Evolutionary conservation across 2,329 filamentous ascomycete genomes (phyloP).

Genomic region (Botryosphaeria dothidea): DNA sequence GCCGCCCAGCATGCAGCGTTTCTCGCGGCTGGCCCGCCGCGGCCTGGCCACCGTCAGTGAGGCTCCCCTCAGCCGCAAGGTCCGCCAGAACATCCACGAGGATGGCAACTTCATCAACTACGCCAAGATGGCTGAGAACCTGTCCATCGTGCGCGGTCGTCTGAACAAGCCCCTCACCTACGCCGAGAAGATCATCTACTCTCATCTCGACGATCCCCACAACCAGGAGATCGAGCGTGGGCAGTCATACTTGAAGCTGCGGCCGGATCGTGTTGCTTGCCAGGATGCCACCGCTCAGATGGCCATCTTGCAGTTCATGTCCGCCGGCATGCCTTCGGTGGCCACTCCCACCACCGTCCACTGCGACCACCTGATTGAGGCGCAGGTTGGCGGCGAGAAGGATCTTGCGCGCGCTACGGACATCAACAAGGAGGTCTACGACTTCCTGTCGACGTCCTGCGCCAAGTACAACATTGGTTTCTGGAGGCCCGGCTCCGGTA

Average conservation of each 20-base stretch:
- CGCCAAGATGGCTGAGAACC: slow-evolving; percentile 97
- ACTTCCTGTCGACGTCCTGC: slow-evolving; percentile 90
- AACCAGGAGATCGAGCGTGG: slow-evolving; percentile 96
- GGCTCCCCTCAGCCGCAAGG: slow-evolving; percentile 88
- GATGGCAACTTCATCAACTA: slow-evolving; percentile 98
- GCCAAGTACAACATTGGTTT: slow-evolving; percentile 99
- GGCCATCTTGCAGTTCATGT: slow-evolving; percentile 99
- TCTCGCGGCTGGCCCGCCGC: slow-evolving; percentile 66
- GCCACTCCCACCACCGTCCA: slow-evolving; percentile 95
- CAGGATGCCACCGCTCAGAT: slow-evolving; percentile 99
- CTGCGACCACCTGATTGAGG: slow-evolving; percentile 99
- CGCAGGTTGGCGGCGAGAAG: slow-evolving; percentile 88
- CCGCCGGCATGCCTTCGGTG: slow-evolving; percentile 91
- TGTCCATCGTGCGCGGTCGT: slow-evolving; percentile 82
- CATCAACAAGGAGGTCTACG: slow-evolving; percentile 99
- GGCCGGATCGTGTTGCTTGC: slow-evolving; percentile 96
- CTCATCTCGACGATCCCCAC: slow-evolving; percentile 95
- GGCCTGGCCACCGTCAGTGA: slow-evolving; percentile 83
- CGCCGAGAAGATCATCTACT: slow-evolving; percentile 99
- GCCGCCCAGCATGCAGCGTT: slow-evolving; percentile 64
- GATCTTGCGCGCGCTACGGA: slow-evolving; percentile 87
- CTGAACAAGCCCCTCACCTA: slow-evolving; percentile 92
- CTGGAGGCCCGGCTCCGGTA: slow-evolving; percentile 98
- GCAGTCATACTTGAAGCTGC: slow-evolving; percentile 91
- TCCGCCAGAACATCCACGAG: slow-evolving; percentile 97